Conservation (phyloP, 164 flowering plant species). For the Magnolia sinica region DNA sequence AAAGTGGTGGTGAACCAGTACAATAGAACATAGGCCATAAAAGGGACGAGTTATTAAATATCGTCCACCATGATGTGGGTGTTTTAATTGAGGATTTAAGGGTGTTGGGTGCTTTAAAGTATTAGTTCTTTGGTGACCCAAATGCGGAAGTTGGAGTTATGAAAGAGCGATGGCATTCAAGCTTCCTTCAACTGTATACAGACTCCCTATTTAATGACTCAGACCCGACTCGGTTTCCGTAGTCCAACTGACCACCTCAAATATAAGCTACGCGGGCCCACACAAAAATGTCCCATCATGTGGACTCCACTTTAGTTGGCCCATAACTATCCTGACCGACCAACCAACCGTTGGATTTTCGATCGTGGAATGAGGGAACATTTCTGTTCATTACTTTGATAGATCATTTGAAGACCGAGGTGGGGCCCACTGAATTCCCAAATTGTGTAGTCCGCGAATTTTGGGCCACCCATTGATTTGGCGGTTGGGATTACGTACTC, state of each 20-base stretch:
- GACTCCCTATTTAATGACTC: slow-evolving; percentile 35
- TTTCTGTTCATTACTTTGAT: no score
- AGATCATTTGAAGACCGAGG: no score
- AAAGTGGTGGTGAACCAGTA: neutral
- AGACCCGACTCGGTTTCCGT: neutral
- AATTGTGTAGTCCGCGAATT: no score
- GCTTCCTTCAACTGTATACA: slow-evolving; percentile 49
- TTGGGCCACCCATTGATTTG: no score
- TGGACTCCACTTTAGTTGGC: neutral
- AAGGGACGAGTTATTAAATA: slow-evolving; percentile 6
- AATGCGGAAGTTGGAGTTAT: slow-evolving; percentile 52
- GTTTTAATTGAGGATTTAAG: slow-evolving; percentile 18
- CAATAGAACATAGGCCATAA: neutral
- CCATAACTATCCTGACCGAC: no score
- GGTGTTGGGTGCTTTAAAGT: slow-evolving; percentile 51
- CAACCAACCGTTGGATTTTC: no score
- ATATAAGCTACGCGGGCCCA: neutral
- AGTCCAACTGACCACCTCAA: slow-evolving; percentile 7
- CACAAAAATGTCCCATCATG: neutral
- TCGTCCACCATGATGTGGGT: slow-evolving; percentile 20
- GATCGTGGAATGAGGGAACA: no score
- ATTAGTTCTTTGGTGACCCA: slow-evolving; percentile 39
- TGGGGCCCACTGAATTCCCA: no score
- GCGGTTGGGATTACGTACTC: no score
- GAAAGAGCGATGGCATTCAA: slow-evolving; percentile 41